Base-by-base conservation (phyloP, 768 basidiomycete species). In the Suillus spraguei region DNA sequence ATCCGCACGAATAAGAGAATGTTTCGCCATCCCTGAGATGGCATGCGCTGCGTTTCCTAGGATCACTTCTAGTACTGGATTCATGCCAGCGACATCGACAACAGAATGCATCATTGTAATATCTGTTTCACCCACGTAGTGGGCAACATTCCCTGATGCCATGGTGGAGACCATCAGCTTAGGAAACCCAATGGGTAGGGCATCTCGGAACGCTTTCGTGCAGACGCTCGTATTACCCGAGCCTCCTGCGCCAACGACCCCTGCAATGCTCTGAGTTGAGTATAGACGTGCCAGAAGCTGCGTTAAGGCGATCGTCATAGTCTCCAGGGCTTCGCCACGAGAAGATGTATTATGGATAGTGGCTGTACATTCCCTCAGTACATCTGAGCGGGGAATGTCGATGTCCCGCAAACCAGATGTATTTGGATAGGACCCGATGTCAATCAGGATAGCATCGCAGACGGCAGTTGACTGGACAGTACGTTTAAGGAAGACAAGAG, bases 61-160 rank as follows among this genome's bases (percentile, higher is more conserved):
- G 13, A 72, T 42, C 17, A 56, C 58, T 54, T 65, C 65, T 28
- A 72, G 66, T 10, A 75, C 36, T 10, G 52, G n/a, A 24, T 77
- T 76, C 68, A 71, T 71, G 38, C 73, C 66, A 13, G 75, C 64
- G 4, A 75, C 50, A 16, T 75, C 74, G 33, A 65, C 74, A 46
- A 76, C 69, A 20, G 68, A 76, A 64, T 69, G 65, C 75, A 75
- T 73, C 73, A 76, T 73, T 24, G 71, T 70, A 60, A 69, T 66
- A 64, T 74, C 74, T 2, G 72, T 73, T 64, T 70, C 75, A 16
- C 73, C 76, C 13, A 77, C 71, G 38, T 77, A 73, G 60, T 66
- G 64, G 13, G 61, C 55, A 0, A 62, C 61, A 50, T 73, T 61
- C 52, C 76, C 74, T 2, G 72, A 69, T 3, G 73, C 66, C 69